Evolutionary conservation across 176 grass and related monocot genomes (phyloP), one percentile per base, ranked within the genome.

Genomic region (Saccharum spontaneum): DNA sequence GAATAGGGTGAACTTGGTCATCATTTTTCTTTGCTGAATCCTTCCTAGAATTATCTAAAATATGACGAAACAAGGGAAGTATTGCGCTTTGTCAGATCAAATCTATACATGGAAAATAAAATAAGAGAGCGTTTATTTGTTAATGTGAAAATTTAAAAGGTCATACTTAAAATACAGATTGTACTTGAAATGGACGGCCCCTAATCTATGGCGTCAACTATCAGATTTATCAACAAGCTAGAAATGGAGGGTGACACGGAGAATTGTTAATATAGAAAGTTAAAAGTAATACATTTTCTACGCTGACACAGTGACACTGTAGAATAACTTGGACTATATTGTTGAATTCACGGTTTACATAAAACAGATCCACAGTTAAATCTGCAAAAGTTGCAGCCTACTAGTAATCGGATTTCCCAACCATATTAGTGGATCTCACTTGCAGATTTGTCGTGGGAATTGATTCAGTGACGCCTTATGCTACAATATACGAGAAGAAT

Each of bases 11-110:
- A 34, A 75, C 41, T 74, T 74, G 46, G 68, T 90, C 79, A 85
- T 90, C 88, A 34, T 88, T 90, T 77, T 95, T 95, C 82, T 94
- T 94, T 17, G 31, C 41, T 49, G 65, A 31, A 20, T 62, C 49
- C 87, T 57, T 69, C 78, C 66, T 82, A 67, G 66, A 57, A 86
- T 87, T 81, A 82, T 55, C 88, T 92, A 66, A 85, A 73, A 82
- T 23, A 83, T 40, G 50, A 87, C 71, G 55, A 87, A 55, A 79
- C 12, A 77, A 75, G 26, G 15, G 31, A 69, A 85, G 39, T 23
- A 72, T 55, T 16, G 64, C 52, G 11, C 33, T 34, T 13, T 89
- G 28, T 81, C 59, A 81, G 79, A 79, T 61, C 48, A 74, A 41
- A 28, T 50, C 31, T 52, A 61, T 18, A 67, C 10, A 72, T 73